Evolutionary conservation across 805 yeast genomes (phyloP), one percentile per base, ranked within the genome.

Genomic region (Zygotorulaspora sp.): DNA sequence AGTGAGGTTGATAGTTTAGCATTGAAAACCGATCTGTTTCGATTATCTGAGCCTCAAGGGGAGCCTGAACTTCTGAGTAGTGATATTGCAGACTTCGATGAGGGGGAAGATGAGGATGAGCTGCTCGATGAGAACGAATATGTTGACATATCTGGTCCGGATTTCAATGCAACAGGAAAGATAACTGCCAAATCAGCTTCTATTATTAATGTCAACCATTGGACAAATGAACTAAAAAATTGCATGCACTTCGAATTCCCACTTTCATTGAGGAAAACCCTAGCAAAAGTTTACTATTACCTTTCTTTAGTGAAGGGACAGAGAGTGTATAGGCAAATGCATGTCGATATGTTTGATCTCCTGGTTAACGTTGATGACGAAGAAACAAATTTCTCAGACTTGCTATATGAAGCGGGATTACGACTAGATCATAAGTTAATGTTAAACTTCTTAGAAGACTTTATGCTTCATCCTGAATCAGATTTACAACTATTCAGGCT

Each of bases 191-290:
- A 74, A 47, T 77, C 86, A 1, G 83, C 92, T 0, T 77, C 92
- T 0, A 80, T 85, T 5, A 78, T 83, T 5, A 73, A 80, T 30
- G 81, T 87, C 6, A 72, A 80, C 36, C 84, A 82, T 41, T 89
- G 96, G 95, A 82, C 96, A 0, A 79, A 82, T 37, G 97, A 88
- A 57, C 69, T 90, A 45, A 73, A 77, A 35, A 80, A 82, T 27
- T 82, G 96, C 75, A 58, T 87, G 37, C 75, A 74, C 49, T 78
- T 83, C 51, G 83, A 82, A 36, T 71, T 90, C 65, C 97, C 98
- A 0, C 50, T 86, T 9, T 48, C 68, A 1, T 61, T 80, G 32
- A 72, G 88, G 37, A 69, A 78, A 15, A 65, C 75, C 1, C 67
- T 90, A 28, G 78, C 86, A 1, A 67, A 68, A 38, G 83, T 85